Base-by-base conservation (phyloP, 306 rosid species). In the Morella rubra region DNA sequence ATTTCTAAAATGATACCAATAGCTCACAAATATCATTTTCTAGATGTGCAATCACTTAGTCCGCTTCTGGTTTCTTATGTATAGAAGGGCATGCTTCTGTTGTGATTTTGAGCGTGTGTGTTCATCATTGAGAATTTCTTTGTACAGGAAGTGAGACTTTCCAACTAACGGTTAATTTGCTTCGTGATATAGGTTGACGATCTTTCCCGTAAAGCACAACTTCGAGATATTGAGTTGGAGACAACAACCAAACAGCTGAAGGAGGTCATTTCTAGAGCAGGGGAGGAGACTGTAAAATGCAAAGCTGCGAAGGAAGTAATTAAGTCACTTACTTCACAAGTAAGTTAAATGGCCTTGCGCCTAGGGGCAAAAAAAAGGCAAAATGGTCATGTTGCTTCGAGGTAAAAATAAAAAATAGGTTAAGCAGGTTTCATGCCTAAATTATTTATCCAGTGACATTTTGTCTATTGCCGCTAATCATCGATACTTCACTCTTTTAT, bases 301-400 rank as follows among this genome's bases (percentile, higher is more conserved):
- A 95, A 92, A 83, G 96, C 97, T 40, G 98, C 98, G 64, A 95
- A 95, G 84, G 98, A 95, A 87, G 98, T 95, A 82, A 95, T 95
- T 85, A 93, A 95, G 86, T 92, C 98, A 4, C 98, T 95, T 75
- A 95, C 97, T 69, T 94, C 98, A 49, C 96, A 90, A 89, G 98
- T 95, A 84, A 85, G 90, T 71, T 78, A 62, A 56, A 77, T 81
- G 59, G 16, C 32, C 32, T 27, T 27, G 32, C 32, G 32, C 32
- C 32, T 27, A 27, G 32, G 32, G 32, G 32, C 32, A 27, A 27
- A 27, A 24, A 24, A 24, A 24, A 24, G 27, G 27, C 27, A 24
- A 24, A 27, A 27, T 27, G 32, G 32, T 27, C 32, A 27, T 27
- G 32, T 27, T 27, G 32, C 32, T 27, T 27, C 32, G 32, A 27